Evolutionary conservation across 164 flowering plant genomes (phyloP), one percentile per base, ranked within the genome.

Genomic region (Macadamia tetraphylla): DNA sequence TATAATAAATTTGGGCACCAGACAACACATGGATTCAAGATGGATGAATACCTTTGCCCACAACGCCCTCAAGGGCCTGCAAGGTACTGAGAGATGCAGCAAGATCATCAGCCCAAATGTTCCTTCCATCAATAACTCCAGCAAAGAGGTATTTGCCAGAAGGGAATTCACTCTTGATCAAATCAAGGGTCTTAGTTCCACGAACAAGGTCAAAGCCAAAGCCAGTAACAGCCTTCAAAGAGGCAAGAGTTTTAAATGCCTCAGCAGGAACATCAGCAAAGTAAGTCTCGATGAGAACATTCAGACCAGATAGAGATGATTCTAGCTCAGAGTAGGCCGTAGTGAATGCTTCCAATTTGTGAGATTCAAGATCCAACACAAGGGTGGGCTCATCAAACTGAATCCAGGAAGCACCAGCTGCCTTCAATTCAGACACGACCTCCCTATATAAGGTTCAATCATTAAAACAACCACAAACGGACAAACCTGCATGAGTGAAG

Each of bases 101-200:
- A 65, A 88, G 89, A 69, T 85, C 87, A 73, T 87, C 85, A 14
- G 93, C 93, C 93, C 93, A 88, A 60, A 88, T 87, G 78, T 87
- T 88, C 77, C 91, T 80, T 43, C 93, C 93, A 80, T 88, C 93
- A 68, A 88, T 91, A 29, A 88, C 82, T 62, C 93, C 93, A 81
- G 89, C 91, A 79, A 88, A 86, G 60, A 88, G 84, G 67, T 75
- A 80, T 57, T 88, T 88, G 44, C 81, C 87, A 10, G 80, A 62
- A 53, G 93, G 89, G 67, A 84, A 87, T 44, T 78, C 84, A 67
- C 74, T 66, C 78, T 85, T 81, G 73, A 88, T 78, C 79, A 84
- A 81, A 43, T 83, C 87, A 73, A 88, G 66, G 71, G 86, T 84
- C 78, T 83, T 79, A 14, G 81, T n/a, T 63, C 94, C 94, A 77